Conservation (phyloP, 257 asterid genomes). For the Petrea volubilis region DNA sequence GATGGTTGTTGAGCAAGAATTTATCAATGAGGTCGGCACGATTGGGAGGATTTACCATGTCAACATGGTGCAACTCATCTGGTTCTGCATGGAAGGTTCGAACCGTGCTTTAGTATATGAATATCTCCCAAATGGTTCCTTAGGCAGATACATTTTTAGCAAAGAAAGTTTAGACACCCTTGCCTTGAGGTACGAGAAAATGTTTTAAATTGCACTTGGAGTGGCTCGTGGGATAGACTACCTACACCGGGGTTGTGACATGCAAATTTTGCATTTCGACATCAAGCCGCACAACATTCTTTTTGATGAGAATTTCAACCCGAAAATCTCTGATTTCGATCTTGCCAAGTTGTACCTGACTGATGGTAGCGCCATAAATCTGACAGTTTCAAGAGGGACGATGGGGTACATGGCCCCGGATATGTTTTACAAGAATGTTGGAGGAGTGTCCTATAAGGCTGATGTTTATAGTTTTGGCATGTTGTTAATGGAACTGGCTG, state of each 20-base stretch:
- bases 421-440: slow-evolving; percentile 40
- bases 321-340: slow-evolving; percentile 44
- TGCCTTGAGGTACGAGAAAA: slow-evolving; percentile 36
- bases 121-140: slow-evolving; percentile 51
- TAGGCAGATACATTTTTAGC: slow-evolving; percentile 38
- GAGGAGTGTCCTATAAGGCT: slow-evolving; percentile 40
- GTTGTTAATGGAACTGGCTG: slow-evolving; percentile 44
- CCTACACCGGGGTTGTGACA: slow-evolving; percentile 42
- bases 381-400: slow-evolving; percentile 44
- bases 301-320: slow-evolving; percentile 33
- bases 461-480: slow-evolving; percentile 49
- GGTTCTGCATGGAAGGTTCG: slow-evolving; percentile 44
- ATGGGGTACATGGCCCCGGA: slow-evolving; percentile 51
- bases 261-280: slow-evolving; percentile 46
- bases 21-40: slow-evolving; percentile 54
- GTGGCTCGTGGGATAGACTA: slow-evolving; percentile 47
- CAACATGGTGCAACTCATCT: slow-evolving; percentile 49
- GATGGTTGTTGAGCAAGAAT: slow-evolving; percentile 41
- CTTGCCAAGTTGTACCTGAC: slow-evolving; percentile 35
- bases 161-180: slow-evolving; percentile 30
- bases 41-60: slow-evolving; percentile 55
- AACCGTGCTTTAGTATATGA: slow-evolving; percentile 47
- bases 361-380: slow-evolving; percentile 11
- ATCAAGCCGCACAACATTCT: slow-evolving; percentile 50
- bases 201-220: slow-evolving; percentile 43